A percentile compares a stretch with the other conserved stretches of the same genome.
Conservation (phyloP, 2,329 filamentous ascomycete genomes). For the Gaeumannomyces tritici region DNA sequence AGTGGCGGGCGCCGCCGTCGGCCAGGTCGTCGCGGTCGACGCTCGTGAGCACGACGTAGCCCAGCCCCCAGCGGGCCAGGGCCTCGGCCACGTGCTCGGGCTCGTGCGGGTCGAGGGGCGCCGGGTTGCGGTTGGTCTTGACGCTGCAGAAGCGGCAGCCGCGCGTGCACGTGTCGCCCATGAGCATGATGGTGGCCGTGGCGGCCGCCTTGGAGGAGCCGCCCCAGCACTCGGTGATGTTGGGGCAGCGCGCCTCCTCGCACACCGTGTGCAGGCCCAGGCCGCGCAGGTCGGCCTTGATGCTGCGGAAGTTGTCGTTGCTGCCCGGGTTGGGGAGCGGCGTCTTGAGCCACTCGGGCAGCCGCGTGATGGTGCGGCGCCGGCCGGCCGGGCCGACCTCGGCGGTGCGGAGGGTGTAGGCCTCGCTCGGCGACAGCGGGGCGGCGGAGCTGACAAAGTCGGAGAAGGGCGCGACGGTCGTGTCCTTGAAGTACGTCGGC, state of each 20-base stretch:
- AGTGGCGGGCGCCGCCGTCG: conserved; percentile 83
- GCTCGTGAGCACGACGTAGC: conserved; percentile 88
- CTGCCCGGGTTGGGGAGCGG: conserved; percentile 65
- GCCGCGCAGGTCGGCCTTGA: conserved; percentile 86
- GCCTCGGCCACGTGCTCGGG: conserved; percentile 96
- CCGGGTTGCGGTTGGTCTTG: conserved; percentile 69
- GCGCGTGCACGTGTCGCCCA: conserved; percentile 96
- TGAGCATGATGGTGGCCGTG: conserved; percentile 97
- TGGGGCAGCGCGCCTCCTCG: conserved; percentile 94
- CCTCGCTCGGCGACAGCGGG: conserved; percentile 40
- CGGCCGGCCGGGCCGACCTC: conserved; percentile 54
- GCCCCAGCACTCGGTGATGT: conserved; percentile 97
- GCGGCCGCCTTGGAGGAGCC: conserved; percentile 79
- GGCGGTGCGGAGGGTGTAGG: conserved; percentile 51
- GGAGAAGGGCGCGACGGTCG: conserved; percentile 43
- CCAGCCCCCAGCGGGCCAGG: conserved; percentile 82
- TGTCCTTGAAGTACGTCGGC: conserved; percentile 52
- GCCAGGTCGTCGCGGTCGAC: conserved; percentile 89
- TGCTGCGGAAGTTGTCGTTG: conserved; percentile 78
- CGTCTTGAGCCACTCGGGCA: conserved; percentile 94
- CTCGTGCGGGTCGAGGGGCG: conserved; percentile 87
- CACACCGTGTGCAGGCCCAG: conserved; percentile 91
- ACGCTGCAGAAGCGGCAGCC: conserved; percentile 96
- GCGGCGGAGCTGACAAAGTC: conserved; percentile 42
- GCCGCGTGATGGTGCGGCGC: conserved; percentile 57